phyloP scores from a whole-genome alignment of 306 rosid species.

The Vigna nakashimae region DNA sequence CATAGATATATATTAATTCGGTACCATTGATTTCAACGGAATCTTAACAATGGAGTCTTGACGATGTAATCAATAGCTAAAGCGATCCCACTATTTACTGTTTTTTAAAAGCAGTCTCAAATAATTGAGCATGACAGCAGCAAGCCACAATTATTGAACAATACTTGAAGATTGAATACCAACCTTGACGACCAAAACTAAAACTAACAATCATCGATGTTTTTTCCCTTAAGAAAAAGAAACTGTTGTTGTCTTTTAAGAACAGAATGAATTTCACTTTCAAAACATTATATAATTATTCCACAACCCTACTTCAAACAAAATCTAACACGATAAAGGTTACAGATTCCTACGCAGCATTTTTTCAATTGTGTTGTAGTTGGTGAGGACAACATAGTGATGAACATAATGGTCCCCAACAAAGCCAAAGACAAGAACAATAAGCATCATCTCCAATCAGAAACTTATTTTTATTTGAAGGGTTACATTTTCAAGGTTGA shows the following conservation, averaged over 20 bases:
- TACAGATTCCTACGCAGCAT: not conserved
- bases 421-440: not conserved
- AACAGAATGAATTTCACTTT: not conserved
- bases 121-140: constrained; percentile 16
- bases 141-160: constrained; percentile 26
- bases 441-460: not conserved
- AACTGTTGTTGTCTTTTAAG: not conserved
- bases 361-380: not conserved
- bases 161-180: constrained; percentile 4
- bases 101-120: not conserved
- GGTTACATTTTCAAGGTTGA: constrained; percentile 22
- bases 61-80: constrained; percentile 2
- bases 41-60: constrained; percentile 19
- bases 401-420: not conserved
- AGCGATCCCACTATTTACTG: not conserved
- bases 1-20: too few species aligned
- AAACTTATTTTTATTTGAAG: not conserved
- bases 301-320: not conserved
- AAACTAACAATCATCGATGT: not conserved
- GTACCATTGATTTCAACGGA: not conserved
- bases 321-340: not conserved
- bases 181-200: not conserved
- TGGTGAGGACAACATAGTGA: constrained; percentile 13
- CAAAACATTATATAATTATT: not conserved
- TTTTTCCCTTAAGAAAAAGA: not conserved